Percentiles rank a stretch among this genome's conserved stretches.
phyloP scores from a whole-genome alignment of 768 basidiomycete species.

The Agaricus subrufescens region DNA sequence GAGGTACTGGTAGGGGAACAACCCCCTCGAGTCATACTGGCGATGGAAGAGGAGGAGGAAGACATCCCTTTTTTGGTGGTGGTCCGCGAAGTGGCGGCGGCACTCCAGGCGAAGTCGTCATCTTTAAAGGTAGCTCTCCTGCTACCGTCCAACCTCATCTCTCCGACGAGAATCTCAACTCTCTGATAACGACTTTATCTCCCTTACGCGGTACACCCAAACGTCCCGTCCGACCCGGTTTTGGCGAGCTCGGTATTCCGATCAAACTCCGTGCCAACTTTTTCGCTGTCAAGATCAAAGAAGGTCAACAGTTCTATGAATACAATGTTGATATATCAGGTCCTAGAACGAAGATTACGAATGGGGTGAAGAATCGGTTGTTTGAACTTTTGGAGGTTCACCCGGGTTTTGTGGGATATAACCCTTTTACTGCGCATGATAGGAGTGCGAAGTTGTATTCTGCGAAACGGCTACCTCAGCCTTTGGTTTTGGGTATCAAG shows the following conservation, averaged over 20 bases:
- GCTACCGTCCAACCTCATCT: constrained; percentile 30
- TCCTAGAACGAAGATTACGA: constrained; percentile 32
- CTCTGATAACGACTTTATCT: constrained; percentile 33
- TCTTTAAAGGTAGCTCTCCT: constrained; percentile 30
- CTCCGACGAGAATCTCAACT: constrained; percentile 22
- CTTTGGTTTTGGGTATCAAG: constrained; percentile 30
- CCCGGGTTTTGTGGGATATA: constrained; percentile 27
- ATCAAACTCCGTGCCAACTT: constrained; percentile 56
- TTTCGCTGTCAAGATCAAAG: constrained; percentile 43
- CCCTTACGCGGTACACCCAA: constrained; percentile 19
- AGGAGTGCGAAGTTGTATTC: constrained; percentile 38
- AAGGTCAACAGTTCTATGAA: constrained; percentile 40
- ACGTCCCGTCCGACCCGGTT: constrained; percentile 49
- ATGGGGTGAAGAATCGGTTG: constrained; percentile 40
- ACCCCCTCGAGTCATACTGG: too few relatives aligned
- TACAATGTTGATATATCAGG: constrained; percentile 45
- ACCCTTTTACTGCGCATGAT: constrained; percentile 46
- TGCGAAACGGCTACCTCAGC: constrained; percentile 35
- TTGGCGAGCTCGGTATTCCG: constrained; percentile 40
- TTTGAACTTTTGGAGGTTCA: constrained; percentile 48
- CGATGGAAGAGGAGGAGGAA: too few relatives aligned
- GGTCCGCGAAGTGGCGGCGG: constrained; percentile 7
- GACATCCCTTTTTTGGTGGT: neutral
- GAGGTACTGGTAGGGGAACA: neutral
- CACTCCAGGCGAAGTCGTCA: constrained; percentile 22